These are phyloP conservation scores for Neonectria punicea DNA, from an alignment of 2,329 filamentous ascomycete genomes.

Conservation along the genomic window DNA sequence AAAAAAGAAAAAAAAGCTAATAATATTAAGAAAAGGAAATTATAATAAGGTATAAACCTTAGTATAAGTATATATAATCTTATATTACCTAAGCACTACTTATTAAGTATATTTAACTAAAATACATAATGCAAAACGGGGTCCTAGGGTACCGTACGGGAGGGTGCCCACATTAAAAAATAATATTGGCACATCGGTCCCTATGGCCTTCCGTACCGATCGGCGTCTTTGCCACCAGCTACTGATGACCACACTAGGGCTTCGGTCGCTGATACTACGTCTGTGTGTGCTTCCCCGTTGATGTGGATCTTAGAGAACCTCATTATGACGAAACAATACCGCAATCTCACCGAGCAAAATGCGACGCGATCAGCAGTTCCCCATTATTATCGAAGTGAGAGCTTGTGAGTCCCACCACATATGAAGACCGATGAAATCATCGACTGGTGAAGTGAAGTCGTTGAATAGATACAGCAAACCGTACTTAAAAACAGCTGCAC, in stretches of 20 bases:
- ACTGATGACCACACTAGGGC: neutral
- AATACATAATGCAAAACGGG: too few relatives aligned
- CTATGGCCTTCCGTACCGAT: too few relatives aligned
- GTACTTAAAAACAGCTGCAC: constrained; percentile 17
- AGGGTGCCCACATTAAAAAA: too few relatives aligned
- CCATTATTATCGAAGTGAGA: neutral
- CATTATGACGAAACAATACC: neutral
- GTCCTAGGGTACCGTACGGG: too few relatives aligned
- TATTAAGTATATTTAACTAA: too few relatives aligned
- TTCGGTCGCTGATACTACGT: neutral
- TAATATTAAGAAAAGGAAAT: too few relatives aligned
- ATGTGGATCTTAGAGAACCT: neutral
- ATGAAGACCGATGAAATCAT: constrained; percentile 41
- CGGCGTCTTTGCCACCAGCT: neutral
- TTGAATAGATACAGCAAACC: constrained; percentile 33
- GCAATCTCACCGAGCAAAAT: neutral
- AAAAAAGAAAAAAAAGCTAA: too few relatives aligned
- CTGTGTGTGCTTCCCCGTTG: neutral
- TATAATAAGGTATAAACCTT: too few relatives aligned
- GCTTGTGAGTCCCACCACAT: constrained; percentile 34
- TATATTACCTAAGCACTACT: too few relatives aligned
- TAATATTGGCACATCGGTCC: too few relatives aligned
- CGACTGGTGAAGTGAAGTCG: constrained; percentile 38
- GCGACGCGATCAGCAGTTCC: neutral
- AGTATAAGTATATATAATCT: too few relatives aligned